Percentiles rank a stretch among this genome's conserved stretches.
Evolutionary conservation across 139 green algal genomes (phyloP).

Genomic region (Chlamydomonas incerta): DNA sequence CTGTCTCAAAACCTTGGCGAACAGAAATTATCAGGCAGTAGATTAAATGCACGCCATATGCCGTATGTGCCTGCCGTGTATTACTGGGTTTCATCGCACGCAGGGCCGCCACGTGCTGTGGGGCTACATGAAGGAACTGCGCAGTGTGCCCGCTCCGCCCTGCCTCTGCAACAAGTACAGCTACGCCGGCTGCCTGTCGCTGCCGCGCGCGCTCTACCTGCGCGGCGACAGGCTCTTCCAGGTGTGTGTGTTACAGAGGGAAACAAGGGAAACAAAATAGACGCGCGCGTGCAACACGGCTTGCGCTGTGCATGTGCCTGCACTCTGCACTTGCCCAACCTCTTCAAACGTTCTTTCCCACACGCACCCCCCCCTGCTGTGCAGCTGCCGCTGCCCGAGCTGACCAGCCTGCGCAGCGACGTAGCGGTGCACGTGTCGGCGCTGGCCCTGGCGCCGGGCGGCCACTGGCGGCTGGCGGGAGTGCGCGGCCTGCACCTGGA

Average conservation of each 20-base stretch:
- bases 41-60: neutral
- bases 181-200: conserved; percentile 37
- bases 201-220: conserved; percentile 64
- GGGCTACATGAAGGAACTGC: conserved; percentile 82
- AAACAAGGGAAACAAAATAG: too few relatives aligned
- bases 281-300: too few relatives aligned
- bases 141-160: conserved; percentile 53
- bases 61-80: neutral
- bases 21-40: too few relatives aligned
- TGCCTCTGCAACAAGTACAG: conserved; percentile 63
- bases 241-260: conserved; percentile 1
- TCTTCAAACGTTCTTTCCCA: too few relatives aligned
- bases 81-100: too few relatives aligned
- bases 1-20: too few relatives aligned
- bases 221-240: conserved; percentile 59
- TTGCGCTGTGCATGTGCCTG: too few relatives aligned
- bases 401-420: conserved; percentile 43
- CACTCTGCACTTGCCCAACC: too few relatives aligned
- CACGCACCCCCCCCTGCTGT: neutral
- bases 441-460: conserved; percentile 13
- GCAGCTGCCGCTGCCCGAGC: conserved; percentile 52
- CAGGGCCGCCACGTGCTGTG: conserved; percentile 43
- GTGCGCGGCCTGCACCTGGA: conserved; percentile 61
- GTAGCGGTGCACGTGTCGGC: conserved; percentile 12
- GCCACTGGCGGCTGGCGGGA: conserved; percentile 30